These are phyloP conservation scores for Nepenthes alata DNA, from an alignment of 179 eudicot species.

Conservation along the genomic window DNA sequence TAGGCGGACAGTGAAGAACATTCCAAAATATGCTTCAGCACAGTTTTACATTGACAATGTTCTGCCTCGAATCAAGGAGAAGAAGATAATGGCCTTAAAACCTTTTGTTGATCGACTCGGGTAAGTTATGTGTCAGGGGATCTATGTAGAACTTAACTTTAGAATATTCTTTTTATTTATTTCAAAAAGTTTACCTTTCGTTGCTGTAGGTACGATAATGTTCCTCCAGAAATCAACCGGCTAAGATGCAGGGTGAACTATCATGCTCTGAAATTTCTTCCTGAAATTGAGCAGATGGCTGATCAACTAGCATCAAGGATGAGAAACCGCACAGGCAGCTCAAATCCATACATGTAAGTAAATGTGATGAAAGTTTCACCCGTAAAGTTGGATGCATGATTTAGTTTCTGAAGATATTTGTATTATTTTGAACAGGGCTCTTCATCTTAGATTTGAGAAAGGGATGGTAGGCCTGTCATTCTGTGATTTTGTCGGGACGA, in stretches of 20 bases:
- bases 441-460: slow-evolving; percentile 96
- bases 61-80: slow-evolving; percentile 92
- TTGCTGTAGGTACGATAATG: slow-evolving; percentile 76
- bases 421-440: slow-evolving; percentile 59
- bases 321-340: slow-evolving; percentile 83
- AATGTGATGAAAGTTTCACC: background rate
- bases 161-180: background rate
- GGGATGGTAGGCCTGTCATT: slow-evolving; percentile 99
- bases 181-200: background rate
- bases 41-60: slow-evolving; percentile 96
- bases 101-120: slow-evolving; percentile 99
- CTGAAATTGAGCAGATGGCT: slow-evolving; percentile 91
- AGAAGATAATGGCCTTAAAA: slow-evolving; percentile 93
- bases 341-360: slow-evolving; percentile 91
- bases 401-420: background rate
- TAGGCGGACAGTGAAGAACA: slow-evolving; percentile 94
- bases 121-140: slow-evolving; percentile 30
- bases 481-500: slow-evolving; percentile 95
- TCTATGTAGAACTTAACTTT: background rate
- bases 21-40: slow-evolving; percentile 96
- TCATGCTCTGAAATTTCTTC: slow-evolving; percentile 96
- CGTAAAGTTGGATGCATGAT: background rate
- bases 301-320: slow-evolving; percentile 73
- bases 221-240: slow-evolving; percentile 86
- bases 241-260: slow-evolving; percentile 92